Evolutionary conservation across 331 rosid genomes (phyloP).

Genomic region (Saraca asoca): DNA sequence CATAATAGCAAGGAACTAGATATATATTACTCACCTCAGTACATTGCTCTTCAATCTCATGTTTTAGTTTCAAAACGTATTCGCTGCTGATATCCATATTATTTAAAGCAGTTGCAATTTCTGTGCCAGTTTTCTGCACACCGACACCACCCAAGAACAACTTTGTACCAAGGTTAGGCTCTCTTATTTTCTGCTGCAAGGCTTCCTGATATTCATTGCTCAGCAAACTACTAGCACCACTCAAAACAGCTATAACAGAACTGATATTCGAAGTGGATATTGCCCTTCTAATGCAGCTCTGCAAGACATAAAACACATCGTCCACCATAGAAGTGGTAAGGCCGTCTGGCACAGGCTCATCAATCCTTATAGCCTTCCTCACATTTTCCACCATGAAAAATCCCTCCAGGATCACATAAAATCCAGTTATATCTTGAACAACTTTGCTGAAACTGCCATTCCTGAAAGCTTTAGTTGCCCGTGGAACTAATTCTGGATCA

Average conservation of each 20-base stretch:
- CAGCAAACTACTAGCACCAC: constrained; percentile 84
- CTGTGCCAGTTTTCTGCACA: constrained; percentile 82
- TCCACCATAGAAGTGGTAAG: constrained; percentile 96
- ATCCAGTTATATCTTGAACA: constrained; percentile 84
- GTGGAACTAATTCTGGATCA: constrained; percentile 82
- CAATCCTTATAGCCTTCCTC: constrained; percentile 83
- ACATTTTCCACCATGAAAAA: constrained; percentile 97
- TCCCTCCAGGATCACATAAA: constrained; percentile 86
- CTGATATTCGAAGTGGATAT: constrained; percentile 86
- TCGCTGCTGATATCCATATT: constrained; percentile 89
- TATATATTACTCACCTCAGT: constrained; percentile 66
- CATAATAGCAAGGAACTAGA: constrained; percentile 15
- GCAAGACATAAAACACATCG: constrained; percentile 92
- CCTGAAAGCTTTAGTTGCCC: constrained; percentile 86
- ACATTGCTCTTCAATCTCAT: constrained; percentile 95
- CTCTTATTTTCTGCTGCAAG: constrained; percentile 77
- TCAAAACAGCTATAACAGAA: constrained; percentile 82
- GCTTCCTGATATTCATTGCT: constrained; percentile 87
- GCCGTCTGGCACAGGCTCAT: constrained; percentile 83
- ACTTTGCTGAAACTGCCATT: constrained; percentile 89
- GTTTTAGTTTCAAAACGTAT: constrained; percentile 83
- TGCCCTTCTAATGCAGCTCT: constrained; percentile 85
- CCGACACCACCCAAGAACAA: constrained; percentile 91
- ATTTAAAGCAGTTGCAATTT: constrained; percentile 85
- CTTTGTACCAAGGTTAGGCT: constrained; percentile 90